phyloP scores from a whole-genome alignment of 2,329 filamentous ascomycete species.

The Aspergillus neotritici region DNA sequence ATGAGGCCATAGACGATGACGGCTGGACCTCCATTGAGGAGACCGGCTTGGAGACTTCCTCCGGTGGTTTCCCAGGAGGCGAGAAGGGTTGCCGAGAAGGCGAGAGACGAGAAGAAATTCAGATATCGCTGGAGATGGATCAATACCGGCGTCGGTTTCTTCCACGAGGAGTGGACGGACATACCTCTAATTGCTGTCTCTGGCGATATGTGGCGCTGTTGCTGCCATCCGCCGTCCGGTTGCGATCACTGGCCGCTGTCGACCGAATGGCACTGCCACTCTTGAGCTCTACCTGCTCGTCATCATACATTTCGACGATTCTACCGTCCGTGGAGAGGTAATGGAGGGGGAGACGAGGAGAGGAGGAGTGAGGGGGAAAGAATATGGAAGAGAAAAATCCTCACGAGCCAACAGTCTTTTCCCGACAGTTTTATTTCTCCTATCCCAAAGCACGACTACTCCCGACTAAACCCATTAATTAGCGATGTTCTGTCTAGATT shows the following conservation, averaged over 20 bases:
- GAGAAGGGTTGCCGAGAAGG: conserved; percentile 34
- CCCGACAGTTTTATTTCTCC: too few relatives aligned
- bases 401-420: too few relatives aligned
- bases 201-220: conserved; percentile 8
- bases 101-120: conserved; percentile 31
- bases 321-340: too few relatives aligned
- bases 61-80: conserved; percentile 35
- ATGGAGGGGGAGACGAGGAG: too few relatives aligned
- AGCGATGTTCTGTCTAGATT: too few relatives aligned
- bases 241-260: neutral
- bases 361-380: too few relatives aligned
- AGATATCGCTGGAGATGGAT: conserved; percentile 2
- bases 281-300: conserved; percentile 7
- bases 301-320: conserved; percentile 1
- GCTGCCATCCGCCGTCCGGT: conserved; percentile 1
- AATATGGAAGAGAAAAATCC: too few relatives aligned
- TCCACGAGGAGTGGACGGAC: neutral
- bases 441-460: too few relatives aligned
- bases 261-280: conserved; percentile 10
- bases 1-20: conserved; percentile 33
- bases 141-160: neutral
- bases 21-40: conserved; percentile 30
- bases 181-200: conserved; percentile 13
- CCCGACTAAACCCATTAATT: too few relatives aligned
- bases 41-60: conserved; percentile 19